These are phyloP conservation scores for Chrysoporthe austroafricana DNA, from an alignment of 2,329 filamentous ascomycete genomes.

Conservation along the genomic window DNA sequence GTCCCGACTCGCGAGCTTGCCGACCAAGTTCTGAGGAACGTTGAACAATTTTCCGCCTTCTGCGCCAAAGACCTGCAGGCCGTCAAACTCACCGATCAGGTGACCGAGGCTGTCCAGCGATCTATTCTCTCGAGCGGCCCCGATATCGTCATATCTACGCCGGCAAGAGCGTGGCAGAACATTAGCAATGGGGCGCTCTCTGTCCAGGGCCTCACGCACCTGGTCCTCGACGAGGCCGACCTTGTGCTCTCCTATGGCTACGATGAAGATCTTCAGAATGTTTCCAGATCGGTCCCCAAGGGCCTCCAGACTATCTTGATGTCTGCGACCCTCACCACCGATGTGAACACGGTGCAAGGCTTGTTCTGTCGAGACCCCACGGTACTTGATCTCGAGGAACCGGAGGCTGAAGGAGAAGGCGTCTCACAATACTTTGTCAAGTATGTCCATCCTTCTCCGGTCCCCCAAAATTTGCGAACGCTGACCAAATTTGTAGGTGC, in stretches of 20 bases:
- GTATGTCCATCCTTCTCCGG: slow-evolving; percentile 43
- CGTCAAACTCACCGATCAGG: slow-evolving; percentile 87
- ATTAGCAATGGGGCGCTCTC: slow-evolving; percentile 73
- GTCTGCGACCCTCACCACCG: slow-evolving; percentile 87
- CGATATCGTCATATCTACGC: slow-evolving; percentile 90
- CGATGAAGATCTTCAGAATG: slow-evolving; percentile 81
- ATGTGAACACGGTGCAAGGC: slow-evolving; percentile 82
- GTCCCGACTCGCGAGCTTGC: slow-evolving; percentile 95
- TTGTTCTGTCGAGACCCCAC: slow-evolving; percentile 84
- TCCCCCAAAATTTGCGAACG: background rate
- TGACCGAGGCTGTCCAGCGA: slow-evolving; percentile 85
- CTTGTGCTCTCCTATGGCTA: slow-evolving; percentile 93
- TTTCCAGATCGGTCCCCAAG: slow-evolving; percentile 78
- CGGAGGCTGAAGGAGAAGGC: slow-evolving; percentile 74
- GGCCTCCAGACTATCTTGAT: slow-evolving; percentile 90
- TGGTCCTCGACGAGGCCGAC: slow-evolving; percentile 95
- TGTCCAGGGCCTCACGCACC: slow-evolving; percentile 70
- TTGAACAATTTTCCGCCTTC: slow-evolving; percentile 77
- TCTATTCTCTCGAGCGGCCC: slow-evolving; percentile 84
- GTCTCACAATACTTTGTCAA: slow-evolving; percentile 88
- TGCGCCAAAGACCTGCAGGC: slow-evolving; percentile 82
- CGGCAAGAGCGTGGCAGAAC: slow-evolving; percentile 79
- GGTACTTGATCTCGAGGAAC: slow-evolving; percentile 80
- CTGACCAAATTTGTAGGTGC: slow-evolving; percentile 48
- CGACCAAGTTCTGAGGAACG: slow-evolving; percentile 81